These are phyloP conservation scores for Phytopythium cucurbitacearum DNA, from an alignment of 352 stramenopile genomes.

Conservation along the genomic window DNA sequence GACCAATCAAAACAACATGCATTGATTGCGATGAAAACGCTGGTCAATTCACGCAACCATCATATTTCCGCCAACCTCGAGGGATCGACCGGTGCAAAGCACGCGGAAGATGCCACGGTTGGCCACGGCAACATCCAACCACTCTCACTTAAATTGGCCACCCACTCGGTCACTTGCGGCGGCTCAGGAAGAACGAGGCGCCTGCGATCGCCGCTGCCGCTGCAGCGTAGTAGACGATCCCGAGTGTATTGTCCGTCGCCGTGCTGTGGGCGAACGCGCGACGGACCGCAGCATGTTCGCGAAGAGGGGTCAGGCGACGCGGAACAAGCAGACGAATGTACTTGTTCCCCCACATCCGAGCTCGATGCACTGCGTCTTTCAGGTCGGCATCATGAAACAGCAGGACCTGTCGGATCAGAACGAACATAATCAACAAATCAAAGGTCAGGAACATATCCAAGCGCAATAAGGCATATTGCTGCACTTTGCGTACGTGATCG, in stretches of 20 bases:
- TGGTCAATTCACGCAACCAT: constrained; percentile 3
- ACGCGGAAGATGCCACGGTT: background rate
- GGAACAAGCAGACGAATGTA: constrained; percentile 75
- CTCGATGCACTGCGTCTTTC: constrained; percentile 72
- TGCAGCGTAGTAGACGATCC: constrained; percentile 78
- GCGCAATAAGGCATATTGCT: background rate
- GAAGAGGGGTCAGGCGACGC: constrained; percentile 27
- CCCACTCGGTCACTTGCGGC: constrained; percentile 35
- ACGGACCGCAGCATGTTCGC: constrained; percentile 18
- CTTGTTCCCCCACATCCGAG: constrained; percentile 78
- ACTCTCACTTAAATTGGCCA: background rate
- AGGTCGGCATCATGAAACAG: constrained; percentile 79
- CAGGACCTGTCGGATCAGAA: constrained; percentile 38
- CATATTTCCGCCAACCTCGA: background rate
- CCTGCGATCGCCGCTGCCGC: constrained; percentile 71
- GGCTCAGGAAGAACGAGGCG: constrained; percentile 75
- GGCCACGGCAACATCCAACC: constrained; percentile 6
- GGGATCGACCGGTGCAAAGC: background rate
- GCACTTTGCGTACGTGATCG: constrained; percentile 47
- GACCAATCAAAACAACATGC: background rate
- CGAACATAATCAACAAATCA: background rate
- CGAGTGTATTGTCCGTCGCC: constrained; percentile 41
- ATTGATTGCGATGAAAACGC: constrained; percentile 5
- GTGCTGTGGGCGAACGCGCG: constrained; percentile 31
- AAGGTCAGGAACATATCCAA: background rate